Evolutionary conservation across 345 rosid genomes (phyloP).

Genomic region (Ricinus communis): DNA sequence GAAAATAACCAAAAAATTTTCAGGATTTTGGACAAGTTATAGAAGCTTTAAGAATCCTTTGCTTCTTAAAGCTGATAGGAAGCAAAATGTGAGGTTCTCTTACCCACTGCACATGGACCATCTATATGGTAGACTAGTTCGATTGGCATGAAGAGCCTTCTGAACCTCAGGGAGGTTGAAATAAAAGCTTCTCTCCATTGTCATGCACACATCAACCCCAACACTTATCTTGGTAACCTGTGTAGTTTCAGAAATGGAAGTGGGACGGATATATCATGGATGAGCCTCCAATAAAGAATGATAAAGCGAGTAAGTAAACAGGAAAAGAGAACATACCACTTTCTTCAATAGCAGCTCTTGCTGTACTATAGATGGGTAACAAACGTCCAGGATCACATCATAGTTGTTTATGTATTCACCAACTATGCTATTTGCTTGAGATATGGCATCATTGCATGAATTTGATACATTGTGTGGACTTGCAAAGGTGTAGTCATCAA

Average conservation of each 20-base stretch:
- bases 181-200: slow-evolving; percentile 60
- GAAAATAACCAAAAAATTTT: too few relatives aligned
- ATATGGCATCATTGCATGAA: slow-evolving; percentile 53
- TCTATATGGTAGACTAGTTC: slow-evolving; percentile 54
- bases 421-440: slow-evolving; percentile 49
- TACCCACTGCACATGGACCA: slow-evolving; percentile 92
- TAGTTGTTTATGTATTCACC: slow-evolving; percentile 69
- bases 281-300: neutral
- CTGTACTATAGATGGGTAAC: slow-evolving; percentile 77
- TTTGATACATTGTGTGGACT: slow-evolving; percentile 54
- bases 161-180: slow-evolving; percentile 88
- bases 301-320: neutral
- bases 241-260: neutral
- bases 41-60: neutral
- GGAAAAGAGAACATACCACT: slow-evolving; percentile 38
- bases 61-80: neutral
- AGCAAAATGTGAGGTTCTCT: slow-evolving; percentile 13
- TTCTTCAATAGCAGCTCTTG: slow-evolving; percentile 83
- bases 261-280: neutral
- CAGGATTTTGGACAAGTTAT: slow-evolving; percentile 1
- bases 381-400: slow-evolving; percentile 77
- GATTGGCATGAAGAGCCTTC: slow-evolving; percentile 85
- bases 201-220: slow-evolving; percentile 89
- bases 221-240: slow-evolving; percentile 75
- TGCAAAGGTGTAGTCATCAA: slow-evolving; percentile 63